Evolutionary conservation across 768 basidiomycete genomes (phyloP).

Genomic region (Baorangia bicolor): DNA sequence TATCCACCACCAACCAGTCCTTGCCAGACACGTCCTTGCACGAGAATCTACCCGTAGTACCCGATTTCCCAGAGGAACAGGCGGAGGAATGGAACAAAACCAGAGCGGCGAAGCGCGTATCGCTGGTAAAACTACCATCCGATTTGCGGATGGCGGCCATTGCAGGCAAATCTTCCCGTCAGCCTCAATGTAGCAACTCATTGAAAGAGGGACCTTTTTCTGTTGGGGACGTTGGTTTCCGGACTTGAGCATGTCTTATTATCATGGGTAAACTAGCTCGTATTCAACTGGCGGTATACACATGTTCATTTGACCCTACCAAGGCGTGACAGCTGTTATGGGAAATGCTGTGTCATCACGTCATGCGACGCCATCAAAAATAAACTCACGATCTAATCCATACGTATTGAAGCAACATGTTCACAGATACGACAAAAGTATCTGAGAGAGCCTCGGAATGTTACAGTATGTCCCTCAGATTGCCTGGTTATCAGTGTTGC

Average conservation of each 20-base stretch:
- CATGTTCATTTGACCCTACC: neutral
- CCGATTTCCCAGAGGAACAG: slow-evolving; percentile 56
- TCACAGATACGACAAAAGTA: neutral
- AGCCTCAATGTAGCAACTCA: neutral
- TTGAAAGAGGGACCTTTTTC: slow-evolving; percentile 10
- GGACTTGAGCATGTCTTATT: slow-evolving; percentile 10
- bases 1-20: slow-evolving; percentile 19
- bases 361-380: slow-evolving; percentile 2
- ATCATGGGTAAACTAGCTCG: slow-evolving; percentile 1
- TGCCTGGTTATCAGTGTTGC: neutral
- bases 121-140: slow-evolving; percentile 72
- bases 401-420: neutral
- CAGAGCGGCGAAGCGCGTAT: slow-evolving; percentile 81
- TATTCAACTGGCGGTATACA: slow-evolving; percentile 3
- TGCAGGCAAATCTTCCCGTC: slow-evolving; percentile 15
- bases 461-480: neutral
- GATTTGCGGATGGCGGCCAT: slow-evolving; percentile 35
- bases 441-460: neutral
- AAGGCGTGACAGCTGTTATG: neutral
- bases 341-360: neutral
- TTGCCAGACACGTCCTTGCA: slow-evolving; percentile 32
- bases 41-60: slow-evolving; percentile 46
- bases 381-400: neutral
- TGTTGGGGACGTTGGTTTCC: slow-evolving; percentile 1
- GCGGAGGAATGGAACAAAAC: slow-evolving; percentile 92